These are phyloP conservation scores for Aspergillus japonicus DNA, from an alignment of 2,329 filamentous ascomycete genomes.

Conservation along the genomic window DNA sequence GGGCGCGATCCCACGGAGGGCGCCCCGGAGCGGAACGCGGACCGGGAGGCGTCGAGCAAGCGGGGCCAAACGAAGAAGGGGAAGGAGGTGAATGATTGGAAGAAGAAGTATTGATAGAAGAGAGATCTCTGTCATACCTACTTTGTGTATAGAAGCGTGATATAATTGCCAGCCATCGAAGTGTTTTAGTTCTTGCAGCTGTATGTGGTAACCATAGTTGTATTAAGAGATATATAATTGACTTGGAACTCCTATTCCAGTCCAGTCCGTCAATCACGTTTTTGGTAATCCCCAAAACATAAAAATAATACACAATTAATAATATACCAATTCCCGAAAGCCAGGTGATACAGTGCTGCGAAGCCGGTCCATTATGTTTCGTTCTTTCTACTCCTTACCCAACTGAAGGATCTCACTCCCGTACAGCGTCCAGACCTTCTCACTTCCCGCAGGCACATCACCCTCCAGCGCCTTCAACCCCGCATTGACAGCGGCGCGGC, in stretches of 20 bases:
- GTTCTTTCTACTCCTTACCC: constrained; percentile 16
- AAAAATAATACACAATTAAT: neutral
- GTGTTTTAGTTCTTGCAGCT: neutral
- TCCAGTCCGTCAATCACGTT: neutral
- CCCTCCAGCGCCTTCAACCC: constrained; percentile 42
- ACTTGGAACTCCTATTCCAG: neutral
- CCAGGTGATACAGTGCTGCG: no score
- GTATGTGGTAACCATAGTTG: neutral
- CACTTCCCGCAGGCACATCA: constrained; percentile 37
- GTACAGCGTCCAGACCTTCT: constrained; percentile 42
- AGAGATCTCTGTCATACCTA: neutral
- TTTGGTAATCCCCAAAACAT: neutral
- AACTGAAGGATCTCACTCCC: constrained; percentile 40
- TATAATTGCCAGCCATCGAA: neutral
- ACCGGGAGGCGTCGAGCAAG: constrained; percentile 39
- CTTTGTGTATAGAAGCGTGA: neutral
- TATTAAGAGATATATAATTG: neutral
- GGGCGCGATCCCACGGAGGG: constrained; percentile 47
- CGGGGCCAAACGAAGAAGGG: constrained; percentile 39
- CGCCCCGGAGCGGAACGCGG: constrained; percentile 41
- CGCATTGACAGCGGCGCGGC: constrained; percentile 41
- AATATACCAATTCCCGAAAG: no score
- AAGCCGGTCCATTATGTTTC: no score
- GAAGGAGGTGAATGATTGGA: constrained; percentile 22
- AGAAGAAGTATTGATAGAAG: constrained; percentile 2